phyloP scores from a whole-genome alignment of 345 rosid genomes.

The Litchi chinensis region DNA sequence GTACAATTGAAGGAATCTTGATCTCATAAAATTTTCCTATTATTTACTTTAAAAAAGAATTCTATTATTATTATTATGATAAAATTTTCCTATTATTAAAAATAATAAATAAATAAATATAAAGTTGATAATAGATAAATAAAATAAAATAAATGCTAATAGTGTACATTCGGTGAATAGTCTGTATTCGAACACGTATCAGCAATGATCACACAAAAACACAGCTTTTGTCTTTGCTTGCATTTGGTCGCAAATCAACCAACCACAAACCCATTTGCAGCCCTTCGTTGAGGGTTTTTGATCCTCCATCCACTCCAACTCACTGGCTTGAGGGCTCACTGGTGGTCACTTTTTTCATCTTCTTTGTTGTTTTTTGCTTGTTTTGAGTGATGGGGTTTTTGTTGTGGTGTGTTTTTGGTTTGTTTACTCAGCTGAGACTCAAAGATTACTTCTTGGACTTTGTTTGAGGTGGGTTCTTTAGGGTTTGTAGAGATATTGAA shows the following conservation, averaged over 20 bases:
- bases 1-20: too few species aligned
- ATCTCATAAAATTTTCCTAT: too few species aligned
- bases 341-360: neutral
- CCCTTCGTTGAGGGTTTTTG: neutral
- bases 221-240: conserved; percentile 11
- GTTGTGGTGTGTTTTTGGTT: neutral
- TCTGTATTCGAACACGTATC: conserved; percentile 28
- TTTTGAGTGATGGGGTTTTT: conserved; percentile 12
- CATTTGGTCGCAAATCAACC: neutral
- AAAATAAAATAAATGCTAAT: neutral
- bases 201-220: neutral
- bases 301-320: neutral
- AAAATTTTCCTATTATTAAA: too few species aligned
- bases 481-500: neutral
- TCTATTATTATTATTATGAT: too few species aligned
- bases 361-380: neutral
- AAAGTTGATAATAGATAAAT: neutral
- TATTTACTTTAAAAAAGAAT: too few species aligned
- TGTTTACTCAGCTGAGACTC: neutral
- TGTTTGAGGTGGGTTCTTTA: conserved; percentile 6
- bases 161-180: neutral
- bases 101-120: too few species aligned
- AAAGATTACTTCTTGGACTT: neutral
- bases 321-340: neutral
- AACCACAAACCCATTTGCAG: neutral